These are phyloP conservation scores for Entelexis sorbosivorans DNA, from an alignment of 1,139 yeast species.

Conservation along the genomic window DNA sequence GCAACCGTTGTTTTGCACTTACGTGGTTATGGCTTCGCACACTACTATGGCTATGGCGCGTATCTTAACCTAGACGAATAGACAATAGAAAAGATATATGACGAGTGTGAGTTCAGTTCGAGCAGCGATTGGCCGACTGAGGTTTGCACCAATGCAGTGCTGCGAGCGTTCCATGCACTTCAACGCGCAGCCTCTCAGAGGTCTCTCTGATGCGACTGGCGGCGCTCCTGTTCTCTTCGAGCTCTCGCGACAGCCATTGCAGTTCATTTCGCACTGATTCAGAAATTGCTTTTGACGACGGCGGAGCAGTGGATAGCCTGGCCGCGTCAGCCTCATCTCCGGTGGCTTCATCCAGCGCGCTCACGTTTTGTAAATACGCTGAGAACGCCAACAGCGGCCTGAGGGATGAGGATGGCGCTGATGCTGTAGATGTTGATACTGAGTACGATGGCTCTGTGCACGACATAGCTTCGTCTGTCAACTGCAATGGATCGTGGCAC, in stretches of 20 bases:
- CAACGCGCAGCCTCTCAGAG: not conserved
- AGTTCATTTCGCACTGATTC: not conserved
- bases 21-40: too few species aligned
- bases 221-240: not conserved
- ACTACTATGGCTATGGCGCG: too few species aligned
- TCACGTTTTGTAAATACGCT: slow-evolving; percentile 3
- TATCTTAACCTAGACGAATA: too few species aligned
- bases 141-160: not conserved
- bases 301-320: not conserved
- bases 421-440: not conserved
- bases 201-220: slow-evolving; percentile 2
- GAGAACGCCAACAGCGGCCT: slow-evolving; percentile 4
- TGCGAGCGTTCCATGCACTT: not conserved
- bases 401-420: not conserved
- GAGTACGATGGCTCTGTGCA: not conserved
- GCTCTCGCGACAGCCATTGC: not conserved
- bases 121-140: not conserved
- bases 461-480: not conserved
- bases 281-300: not conserved
- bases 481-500: not conserved
- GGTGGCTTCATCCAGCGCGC: not conserved
- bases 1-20: too few species aligned
- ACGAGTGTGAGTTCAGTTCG: not conserved
- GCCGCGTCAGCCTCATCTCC: not conserved
- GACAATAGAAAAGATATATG: too few species aligned